Base-by-base conservation (phyloP, 164 flowering plant species). In the Chimonanthus praecox region DNA sequence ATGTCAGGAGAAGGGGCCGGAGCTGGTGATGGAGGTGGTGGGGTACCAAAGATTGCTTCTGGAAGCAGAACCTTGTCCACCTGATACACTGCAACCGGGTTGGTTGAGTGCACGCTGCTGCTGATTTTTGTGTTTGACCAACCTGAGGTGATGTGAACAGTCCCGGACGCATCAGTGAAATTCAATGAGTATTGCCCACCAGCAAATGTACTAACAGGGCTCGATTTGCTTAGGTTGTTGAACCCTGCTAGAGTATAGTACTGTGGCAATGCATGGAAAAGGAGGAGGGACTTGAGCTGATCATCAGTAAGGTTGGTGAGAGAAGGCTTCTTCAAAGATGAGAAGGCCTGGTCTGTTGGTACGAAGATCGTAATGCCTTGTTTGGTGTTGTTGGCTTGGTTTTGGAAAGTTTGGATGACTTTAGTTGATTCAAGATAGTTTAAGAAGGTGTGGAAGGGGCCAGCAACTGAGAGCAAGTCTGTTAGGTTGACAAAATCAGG, bases 291-390 rank as follows among this genome's bases (percentile, higher is more conserved):
- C 69, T 88, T 90, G 71, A 92, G 85, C 80, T 94, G 97, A 50
- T 86, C 91, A 4, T 70, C 47, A 0, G 94, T 92, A 75, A 94
- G 94, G 60, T 91, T 92, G 9, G 88, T 67, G 2, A 92, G 82
- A 6, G 92, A 85, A 18, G 90, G 90, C 62, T 83, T 87, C 70
- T 90, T 92, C 0, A 83, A 86, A 6, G 90, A 74, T 6, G 87
- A 74, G 81, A 94, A 94, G 64, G 98, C 91, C 0, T 58, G 44
- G 15, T 94, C 92, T 77, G 79, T 91, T 4, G 98, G 97, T 1
- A 87, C 97, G 76, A 94, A 94, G 65, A 94, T 76, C 49, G 97
- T 94, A 5, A 94, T 72, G 45, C 98, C 98, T 82, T 89, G 84
- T 0, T 90, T 84, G 4, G 94, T 88, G 81, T 88, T 78, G 84